Conservation (phyloP, 805 yeast genomes). For the Wickerhamiella dianesei region DNA sequence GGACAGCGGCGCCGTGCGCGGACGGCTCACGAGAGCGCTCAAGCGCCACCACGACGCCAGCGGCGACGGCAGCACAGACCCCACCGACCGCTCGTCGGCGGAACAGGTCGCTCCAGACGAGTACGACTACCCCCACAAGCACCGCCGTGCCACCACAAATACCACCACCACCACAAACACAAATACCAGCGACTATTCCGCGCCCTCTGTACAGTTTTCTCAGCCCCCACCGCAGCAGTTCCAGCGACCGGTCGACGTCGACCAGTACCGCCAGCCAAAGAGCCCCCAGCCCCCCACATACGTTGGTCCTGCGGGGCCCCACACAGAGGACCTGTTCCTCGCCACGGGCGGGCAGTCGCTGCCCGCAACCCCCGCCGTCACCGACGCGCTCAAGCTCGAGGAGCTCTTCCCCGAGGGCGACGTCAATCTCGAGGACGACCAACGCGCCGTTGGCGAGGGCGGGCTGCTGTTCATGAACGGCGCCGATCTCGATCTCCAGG, state of each 20-base stretch:
- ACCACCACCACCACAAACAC: too few relatives aligned
- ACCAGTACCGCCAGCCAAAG: too few relatives aligned
- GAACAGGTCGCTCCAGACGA: neutral
- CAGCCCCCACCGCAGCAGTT: neutral
- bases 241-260: neutral
- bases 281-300: too few relatives aligned
- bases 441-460: neutral
- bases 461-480: neutral
- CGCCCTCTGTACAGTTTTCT: neutral
- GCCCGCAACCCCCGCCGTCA: neutral
- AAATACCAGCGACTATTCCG: too few relatives aligned
- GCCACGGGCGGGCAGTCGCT: neutral
- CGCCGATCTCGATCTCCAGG: neutral
- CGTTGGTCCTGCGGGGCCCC: too few relatives aligned
- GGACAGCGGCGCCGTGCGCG: neutral
- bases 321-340: neutral
- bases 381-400: constrained; percentile 43
- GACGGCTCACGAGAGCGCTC: neutral
- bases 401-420: constrained; percentile 36
- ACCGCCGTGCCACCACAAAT: too few relatives aligned
- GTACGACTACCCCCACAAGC: neutral
- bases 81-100: neutral
- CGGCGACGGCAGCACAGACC: neutral
- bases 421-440: neutral
- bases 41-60: neutral